Evolutionary conservation across 805 yeast genomes (phyloP).

Genomic region (Sugiyamaella americana): DNA sequence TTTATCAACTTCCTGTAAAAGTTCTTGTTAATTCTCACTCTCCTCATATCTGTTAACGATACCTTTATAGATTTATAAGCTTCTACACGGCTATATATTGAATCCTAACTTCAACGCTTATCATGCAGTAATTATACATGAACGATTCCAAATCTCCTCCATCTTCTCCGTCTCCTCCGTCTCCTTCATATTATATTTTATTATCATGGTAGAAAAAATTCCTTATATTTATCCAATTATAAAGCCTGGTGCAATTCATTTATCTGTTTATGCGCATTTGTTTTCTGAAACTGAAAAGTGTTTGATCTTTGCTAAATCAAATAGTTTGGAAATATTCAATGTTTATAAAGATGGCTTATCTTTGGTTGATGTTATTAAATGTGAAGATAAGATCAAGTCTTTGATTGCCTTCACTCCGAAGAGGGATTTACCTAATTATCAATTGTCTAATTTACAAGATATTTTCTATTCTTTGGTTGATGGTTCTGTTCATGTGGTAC

Average conservation of each 20-base stretch:
- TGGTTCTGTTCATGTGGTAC: conserved; percentile 3
- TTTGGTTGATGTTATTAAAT: conserved; percentile 1
- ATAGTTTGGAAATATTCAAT: conserved; percentile 7
- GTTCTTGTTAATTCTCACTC: too few relatives aligned
- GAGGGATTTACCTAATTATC: background rate
- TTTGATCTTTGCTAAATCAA: conserved; percentile 6
- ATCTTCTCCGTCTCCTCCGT: too few relatives aligned
- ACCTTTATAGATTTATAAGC: too few relatives aligned
- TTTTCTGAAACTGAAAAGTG: background rate
- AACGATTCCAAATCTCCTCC: too few relatives aligned
- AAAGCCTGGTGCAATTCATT: conserved; percentile 4
- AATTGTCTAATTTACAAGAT: background rate
- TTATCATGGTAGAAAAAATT: too few relatives aligned
- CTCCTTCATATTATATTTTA: too few relatives aligned
- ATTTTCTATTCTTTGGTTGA: conserved; percentile 1
- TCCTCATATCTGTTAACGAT: too few relatives aligned
- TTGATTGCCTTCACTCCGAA: conserved; percentile 1
- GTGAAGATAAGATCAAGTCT: background rate
- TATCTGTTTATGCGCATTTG: background rate
- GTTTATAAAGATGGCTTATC: conserved; percentile 5
- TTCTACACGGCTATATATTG: too few relatives aligned
- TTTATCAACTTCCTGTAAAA: too few relatives aligned
- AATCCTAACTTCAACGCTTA: too few relatives aligned
- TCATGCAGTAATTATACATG: too few relatives aligned
- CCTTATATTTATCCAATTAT: conserved; percentile 9